Percentiles rank a stretch among this genome's conserved stretches.
Evolutionary conservation across 2,329 filamentous ascomycete genomes (phyloP).

Genomic region (Aquanectria penicillioides): DNA sequence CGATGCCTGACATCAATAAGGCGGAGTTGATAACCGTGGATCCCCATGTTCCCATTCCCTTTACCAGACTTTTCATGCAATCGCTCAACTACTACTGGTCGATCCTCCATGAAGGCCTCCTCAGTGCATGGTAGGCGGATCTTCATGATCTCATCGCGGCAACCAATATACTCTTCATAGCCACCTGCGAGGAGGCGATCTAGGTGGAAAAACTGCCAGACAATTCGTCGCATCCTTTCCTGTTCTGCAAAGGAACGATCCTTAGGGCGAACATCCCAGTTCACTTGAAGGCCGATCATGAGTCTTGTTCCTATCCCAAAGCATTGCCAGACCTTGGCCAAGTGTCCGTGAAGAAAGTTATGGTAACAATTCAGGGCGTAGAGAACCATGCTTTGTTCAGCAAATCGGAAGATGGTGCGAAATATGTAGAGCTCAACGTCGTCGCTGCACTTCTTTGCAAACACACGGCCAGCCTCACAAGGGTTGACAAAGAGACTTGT

Average conservation of each 20-base stretch:
- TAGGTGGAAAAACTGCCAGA: slow-evolving; percentile 52
- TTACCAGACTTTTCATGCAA: slow-evolving; percentile 43
- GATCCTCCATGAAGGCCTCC: slow-evolving; percentile 45
- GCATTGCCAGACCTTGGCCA: slow-evolving; percentile 53
- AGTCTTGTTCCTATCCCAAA: slow-evolving; percentile 49
- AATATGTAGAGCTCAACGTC: slow-evolving; percentile 53
- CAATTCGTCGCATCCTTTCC: slow-evolving; percentile 49
- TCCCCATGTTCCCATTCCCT: slow-evolving; percentile 38
- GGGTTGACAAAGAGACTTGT: slow-evolving; percentile 50
- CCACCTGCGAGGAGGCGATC: slow-evolving; percentile 52
- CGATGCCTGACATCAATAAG: slow-evolving; percentile 50
- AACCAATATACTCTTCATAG: slow-evolving; percentile 53
- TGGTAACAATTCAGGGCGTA: slow-evolving; percentile 49
- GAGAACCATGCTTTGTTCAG: slow-evolving; percentile 46
- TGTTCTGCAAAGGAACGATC: slow-evolving; percentile 47
- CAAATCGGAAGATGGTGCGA: slow-evolving; percentile 51
- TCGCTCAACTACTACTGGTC: slow-evolving; percentile 44
- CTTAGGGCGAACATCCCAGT: slow-evolving; percentile 48
- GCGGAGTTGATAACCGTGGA: slow-evolving; percentile 49
- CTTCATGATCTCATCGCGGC: slow-evolving; percentile 50
- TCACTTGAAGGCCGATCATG: slow-evolving; percentile 51
- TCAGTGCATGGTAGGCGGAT: slow-evolving; percentile 50
- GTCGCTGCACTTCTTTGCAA: slow-evolving; percentile 50
- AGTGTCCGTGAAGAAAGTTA: slow-evolving; percentile 49
- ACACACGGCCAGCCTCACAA: slow-evolving; percentile 45